Evolutionary conservation across 306 rosid genomes (phyloP), one percentile per base, ranked within the genome.

Genomic region (Echinosophora koreensis): DNA sequence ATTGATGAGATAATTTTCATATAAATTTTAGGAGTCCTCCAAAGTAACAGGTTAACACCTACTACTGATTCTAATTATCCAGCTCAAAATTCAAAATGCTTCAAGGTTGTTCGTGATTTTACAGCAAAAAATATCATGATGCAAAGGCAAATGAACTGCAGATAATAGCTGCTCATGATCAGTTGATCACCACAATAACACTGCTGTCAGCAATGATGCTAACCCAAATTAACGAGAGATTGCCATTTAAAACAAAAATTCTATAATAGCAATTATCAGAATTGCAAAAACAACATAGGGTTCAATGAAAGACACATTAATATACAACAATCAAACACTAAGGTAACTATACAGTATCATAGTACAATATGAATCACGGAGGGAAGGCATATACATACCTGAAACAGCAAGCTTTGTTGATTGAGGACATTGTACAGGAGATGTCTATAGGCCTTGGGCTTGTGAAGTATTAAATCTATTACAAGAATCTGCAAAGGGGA

Each of bases 401-500:
- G 78, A 77, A 77, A 84, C 66, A 86, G 68, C 13, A 76, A 51
- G 73, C 63, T 74, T 74, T 89, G 73, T 56, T 83, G 81, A 75
- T 84, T 85, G 18, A 92, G 71, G 73, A 88, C 90, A 72, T 92
- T 95, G 83, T 84, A 81, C 32, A 95, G 94, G 27, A 95, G 79
- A 88, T 92, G 97, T 71, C 94, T 90, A 79, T 86, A 91, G 8
- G 97, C 96, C 80, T 90, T 91, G 73, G 81, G 89, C 82, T 89
- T 95, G 77, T 91, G 97, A 83, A 95, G 91, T 79, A 90, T 88
- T 79, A 91, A 83, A 88, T 95, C 99, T 65, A 95, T 87, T 2
- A 88, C 44, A 78, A 90, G 69, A 80, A 95, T 92, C 98, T 95
- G 57, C 58, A 74, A 77, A 71, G 73, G 34, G 64, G 39, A 42